Evolutionary conservation across 2,329 filamentous ascomycete species (phyloP).

Genomic region (Tolypocladium ophioglossoides): DNA sequence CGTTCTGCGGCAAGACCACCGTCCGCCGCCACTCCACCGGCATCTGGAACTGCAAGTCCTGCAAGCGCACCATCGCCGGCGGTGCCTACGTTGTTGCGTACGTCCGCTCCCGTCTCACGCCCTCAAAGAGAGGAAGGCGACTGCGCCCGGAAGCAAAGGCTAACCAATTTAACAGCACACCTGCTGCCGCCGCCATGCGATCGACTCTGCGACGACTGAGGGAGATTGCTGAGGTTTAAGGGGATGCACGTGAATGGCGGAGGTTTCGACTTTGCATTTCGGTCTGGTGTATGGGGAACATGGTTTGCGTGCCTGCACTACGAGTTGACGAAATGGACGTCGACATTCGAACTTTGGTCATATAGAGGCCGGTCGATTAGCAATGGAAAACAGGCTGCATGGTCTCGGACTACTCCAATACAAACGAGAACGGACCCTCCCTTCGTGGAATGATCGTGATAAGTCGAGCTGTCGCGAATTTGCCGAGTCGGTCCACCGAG

Average conservation of each 20-base stretch:
- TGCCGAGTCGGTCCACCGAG: not conserved
- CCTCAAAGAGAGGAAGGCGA: not conserved
- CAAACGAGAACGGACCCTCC: constrained; percentile 5
- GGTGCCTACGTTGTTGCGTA: constrained; percentile 97
- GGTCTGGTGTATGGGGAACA: constrained; percentile 34
- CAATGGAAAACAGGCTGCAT: constrained; percentile 30
- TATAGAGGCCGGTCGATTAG: constrained; percentile 31
- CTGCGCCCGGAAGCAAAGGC: not conserved
- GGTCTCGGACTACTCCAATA: constrained; percentile 18
- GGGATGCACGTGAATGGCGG: constrained; percentile 16
- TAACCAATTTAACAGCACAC: constrained; percentile 52
- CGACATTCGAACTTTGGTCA: constrained; percentile 28
- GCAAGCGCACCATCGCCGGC: constrained; percentile 66
- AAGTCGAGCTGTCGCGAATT: not conserved
- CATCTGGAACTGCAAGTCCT: constrained; percentile 95
- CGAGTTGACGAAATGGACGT: constrained; percentile 30
- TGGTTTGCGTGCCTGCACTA: constrained; percentile 33
- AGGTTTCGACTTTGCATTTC: constrained; percentile 32
- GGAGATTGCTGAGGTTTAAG: constrained; percentile 93
- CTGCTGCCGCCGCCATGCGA: constrained; percentile 85
- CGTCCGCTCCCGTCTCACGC: constrained; percentile 33
- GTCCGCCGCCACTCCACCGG: constrained; percentile 86
- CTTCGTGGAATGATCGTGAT: not conserved
- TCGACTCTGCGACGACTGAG: constrained; percentile 95
- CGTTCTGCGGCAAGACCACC: constrained; percentile 96